phyloP scores from a whole-genome alignment of 768 basidiomycete genomes.

The Vishniacozyma victoriae region DNA sequence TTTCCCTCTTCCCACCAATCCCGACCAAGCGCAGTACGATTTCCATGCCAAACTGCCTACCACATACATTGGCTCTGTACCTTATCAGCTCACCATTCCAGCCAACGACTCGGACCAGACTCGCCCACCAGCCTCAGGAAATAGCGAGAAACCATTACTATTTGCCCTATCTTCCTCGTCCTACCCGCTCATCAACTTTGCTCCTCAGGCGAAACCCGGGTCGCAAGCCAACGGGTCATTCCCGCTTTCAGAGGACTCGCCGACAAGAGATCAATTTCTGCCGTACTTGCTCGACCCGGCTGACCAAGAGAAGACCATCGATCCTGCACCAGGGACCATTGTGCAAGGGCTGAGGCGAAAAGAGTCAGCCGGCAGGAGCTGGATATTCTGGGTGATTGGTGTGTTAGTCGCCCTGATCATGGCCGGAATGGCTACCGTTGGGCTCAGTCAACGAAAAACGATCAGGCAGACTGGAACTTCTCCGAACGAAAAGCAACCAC shows the following conservation, averaged over 20 bases:
- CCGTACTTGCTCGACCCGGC: constrained; percentile 35
- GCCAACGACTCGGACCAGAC: background rate
- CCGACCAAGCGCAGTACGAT: constrained; percentile 41
- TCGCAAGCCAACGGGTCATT: constrained; percentile 31
- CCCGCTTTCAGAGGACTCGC: constrained; percentile 28
- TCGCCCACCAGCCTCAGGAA: background rate
- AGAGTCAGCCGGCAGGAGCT: constrained; percentile 1
- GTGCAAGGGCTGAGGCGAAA: background rate
- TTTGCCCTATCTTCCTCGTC: constrained; percentile 77
- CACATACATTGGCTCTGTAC: constrained; percentile 65
- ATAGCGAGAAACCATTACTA: constrained; percentile 46
- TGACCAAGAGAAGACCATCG: constrained; percentile 21
- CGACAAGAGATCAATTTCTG: constrained; percentile 27
- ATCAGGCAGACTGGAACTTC: constrained; percentile 5
- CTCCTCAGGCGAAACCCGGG: constrained; percentile 36
- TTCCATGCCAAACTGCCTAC: constrained; percentile 56
- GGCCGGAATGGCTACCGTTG: no score
- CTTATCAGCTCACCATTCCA: constrained; percentile 15
- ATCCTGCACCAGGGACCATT: constrained; percentile 1
- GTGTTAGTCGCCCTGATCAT: constrained; percentile 13
- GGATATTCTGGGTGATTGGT: constrained; percentile 15
- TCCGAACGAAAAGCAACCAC: constrained; percentile 26
- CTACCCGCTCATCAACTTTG: constrained; percentile 68
- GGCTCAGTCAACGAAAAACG: constrained; percentile 1
- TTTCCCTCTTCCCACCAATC: constrained; percentile 51